Evolutionary conservation across 2,329 filamentous ascomycete species (phyloP), one percentile per base, ranked within the genome.

Genomic region (Pseudogymnoascus sp.): DNA sequence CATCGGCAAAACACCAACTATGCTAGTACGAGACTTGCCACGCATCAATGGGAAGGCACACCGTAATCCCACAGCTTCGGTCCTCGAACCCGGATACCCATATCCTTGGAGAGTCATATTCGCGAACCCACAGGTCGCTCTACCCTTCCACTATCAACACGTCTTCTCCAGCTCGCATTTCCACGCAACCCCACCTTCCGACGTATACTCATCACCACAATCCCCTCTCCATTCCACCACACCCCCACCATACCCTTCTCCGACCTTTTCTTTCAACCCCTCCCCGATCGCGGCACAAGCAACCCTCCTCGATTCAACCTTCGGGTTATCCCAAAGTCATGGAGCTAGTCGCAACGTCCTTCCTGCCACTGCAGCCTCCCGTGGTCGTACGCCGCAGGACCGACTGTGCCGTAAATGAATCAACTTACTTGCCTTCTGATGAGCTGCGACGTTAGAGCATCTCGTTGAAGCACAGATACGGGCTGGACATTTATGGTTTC

Each of bases 401-500:
- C 62, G 50, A 40, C 56, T 72, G 73, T 56, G 47, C 72, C 72
- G 74, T 68, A 77, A 70, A 76, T 74, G 69, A 69, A 71, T 68
- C 61, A 61, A 67, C 69, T 62, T 62, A 63, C 69, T 72, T 67
- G 77, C 80, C 82, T 83, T 76, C 79, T 83, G 82, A 86, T 84
- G 84, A 86, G 83, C 83, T 84, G 80, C 80, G 77, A 78, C 77
- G 76, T 77, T 81, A 77, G 78, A 85, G 82, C 73, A 77, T 75
- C 78, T 80, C 78, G 76, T 81, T 76, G 76, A 78, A 82, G 83
- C 82, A 87, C 85, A 87, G 84, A 87, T 87, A 86, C 84, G 82
- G 83, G 83, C 77, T 79, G 77, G 74, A 86, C 83, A 86, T 62
- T 26, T 59, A 14, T 37, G 29, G 13, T 29, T 29, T 29, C 7